Conservation (phyloP, 2,329 filamentous ascomycete genomes). For the Cercospora nicotianae region DNA sequence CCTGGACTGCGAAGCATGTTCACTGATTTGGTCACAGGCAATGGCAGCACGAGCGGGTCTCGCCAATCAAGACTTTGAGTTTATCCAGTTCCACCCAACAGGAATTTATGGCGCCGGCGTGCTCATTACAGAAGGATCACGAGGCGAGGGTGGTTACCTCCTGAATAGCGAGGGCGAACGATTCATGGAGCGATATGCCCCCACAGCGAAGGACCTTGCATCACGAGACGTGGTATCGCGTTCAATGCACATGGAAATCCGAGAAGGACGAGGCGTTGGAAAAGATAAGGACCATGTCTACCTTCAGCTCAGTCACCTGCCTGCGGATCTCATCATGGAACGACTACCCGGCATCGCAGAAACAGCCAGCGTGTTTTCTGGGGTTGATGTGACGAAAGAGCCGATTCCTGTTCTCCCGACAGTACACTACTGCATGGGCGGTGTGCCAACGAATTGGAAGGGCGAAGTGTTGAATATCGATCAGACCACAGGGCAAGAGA, state of each 20-base stretch:
- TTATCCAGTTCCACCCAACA: constrained; percentile 54
- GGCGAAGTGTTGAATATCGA: constrained; percentile 49
- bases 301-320: constrained; percentile 51
- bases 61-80: constrained; percentile 54
- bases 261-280: constrained; percentile 49
- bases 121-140: constrained; percentile 53
- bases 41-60: constrained; percentile 53
- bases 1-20: not conserved
- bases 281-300: constrained; percentile 51
- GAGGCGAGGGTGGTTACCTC: constrained; percentile 53
- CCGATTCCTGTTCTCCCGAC: constrained; percentile 54
- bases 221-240: constrained; percentile 51
- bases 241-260: constrained; percentile 53
- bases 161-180: constrained; percentile 52
- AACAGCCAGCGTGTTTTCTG: constrained; percentile 52
- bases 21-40: constrained; percentile 34
- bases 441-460: constrained; percentile 52
- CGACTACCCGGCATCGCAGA: constrained; percentile 53
- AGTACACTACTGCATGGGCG: constrained; percentile 56
- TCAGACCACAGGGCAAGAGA: constrained; percentile 41
- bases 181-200: constrained; percentile 56
- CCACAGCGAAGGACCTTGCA: constrained; percentile 53
- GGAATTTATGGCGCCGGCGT: constrained; percentile 54
- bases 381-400: constrained; percentile 52
- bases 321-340: constrained; percentile 49